phyloP scores from a whole-genome alignment of 2,329 filamentous ascomycete species.

The Trichoderma oligosporum region DNA sequence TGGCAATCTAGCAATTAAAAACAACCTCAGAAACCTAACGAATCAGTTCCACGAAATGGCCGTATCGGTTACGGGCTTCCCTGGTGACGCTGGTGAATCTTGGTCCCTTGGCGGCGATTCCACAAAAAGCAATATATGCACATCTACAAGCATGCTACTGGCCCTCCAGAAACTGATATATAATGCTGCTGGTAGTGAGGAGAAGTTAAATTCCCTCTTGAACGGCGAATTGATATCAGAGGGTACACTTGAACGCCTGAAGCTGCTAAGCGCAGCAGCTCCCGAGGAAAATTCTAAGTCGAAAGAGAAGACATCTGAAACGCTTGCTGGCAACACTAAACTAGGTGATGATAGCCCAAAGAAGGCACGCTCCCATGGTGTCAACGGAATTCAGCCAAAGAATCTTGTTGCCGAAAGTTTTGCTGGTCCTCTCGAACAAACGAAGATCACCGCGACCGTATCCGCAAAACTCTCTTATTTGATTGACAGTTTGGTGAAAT shows the following conservation, averaged over 20 bases:
- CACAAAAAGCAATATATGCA: constrained; percentile 46
- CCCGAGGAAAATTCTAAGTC: constrained; percentile 18
- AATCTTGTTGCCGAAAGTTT: constrained; percentile 26
- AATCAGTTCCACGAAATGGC: constrained; percentile 74
- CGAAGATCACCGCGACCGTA: constrained; percentile 69
- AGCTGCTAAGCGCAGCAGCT: constrained; percentile 26
- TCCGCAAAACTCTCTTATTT: constrained; percentile 88
- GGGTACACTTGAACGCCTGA: constrained; percentile 37
- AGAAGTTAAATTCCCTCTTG: constrained; percentile 46
- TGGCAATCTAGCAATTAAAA: constrained; percentile 57
- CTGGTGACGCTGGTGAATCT: constrained; percentile 52
- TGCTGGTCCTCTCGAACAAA: constrained; percentile 50
- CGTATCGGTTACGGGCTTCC: constrained; percentile 65
- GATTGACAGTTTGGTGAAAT: constrained; percentile 64
- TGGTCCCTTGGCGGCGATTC: constrained; percentile 64
- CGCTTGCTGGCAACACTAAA: constrained; percentile 42
- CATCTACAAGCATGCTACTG: constrained; percentile 48
- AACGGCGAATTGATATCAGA: constrained; percentile 43
- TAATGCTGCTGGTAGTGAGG: constrained; percentile 41
- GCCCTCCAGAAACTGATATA: constrained; percentile 51
- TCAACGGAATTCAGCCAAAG: constrained; percentile 26
- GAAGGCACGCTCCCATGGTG: constrained; percentile 33
- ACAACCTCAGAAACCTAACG: constrained; percentile 61
- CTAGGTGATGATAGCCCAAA: constrained; percentile 37
- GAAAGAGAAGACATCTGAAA: constrained; percentile 25